Evolutionary conservation across 75 land plant species (phyloP).

Genomic region (Selaginella tamariscina): DNA sequence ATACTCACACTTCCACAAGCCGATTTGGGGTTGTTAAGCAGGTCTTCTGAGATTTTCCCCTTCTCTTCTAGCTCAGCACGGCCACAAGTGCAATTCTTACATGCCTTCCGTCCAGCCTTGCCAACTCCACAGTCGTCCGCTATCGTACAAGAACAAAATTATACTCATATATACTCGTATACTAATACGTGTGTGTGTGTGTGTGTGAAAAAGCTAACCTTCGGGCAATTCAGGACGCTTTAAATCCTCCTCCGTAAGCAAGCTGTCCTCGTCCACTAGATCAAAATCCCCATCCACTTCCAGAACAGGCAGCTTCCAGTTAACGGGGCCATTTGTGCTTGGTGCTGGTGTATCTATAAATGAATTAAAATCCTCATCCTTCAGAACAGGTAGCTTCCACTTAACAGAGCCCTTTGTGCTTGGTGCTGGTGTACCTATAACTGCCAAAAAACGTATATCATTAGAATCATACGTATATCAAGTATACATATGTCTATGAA

Average conservation of each 20-base stretch:
- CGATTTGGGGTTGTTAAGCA: conserved; percentile 66
- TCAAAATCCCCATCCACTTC: conserved; percentile 46
- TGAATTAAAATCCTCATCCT: no score
- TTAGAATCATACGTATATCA: neutral
- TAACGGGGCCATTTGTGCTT: no score
- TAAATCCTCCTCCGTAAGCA: conserved; percentile 90
- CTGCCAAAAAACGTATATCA: neutral
- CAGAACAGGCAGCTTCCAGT: neutral
- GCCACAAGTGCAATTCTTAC: conserved; percentile 97
- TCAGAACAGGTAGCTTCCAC: no score
- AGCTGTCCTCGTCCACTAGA: conserved; percentile 82
- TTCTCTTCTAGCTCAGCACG: conserved; percentile 84
- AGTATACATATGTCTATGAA: neutral
- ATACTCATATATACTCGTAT: neutral
- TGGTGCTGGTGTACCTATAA: no score
- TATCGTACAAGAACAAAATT: conserved; percentile 15
- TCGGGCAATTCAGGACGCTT: conserved; percentile 62
- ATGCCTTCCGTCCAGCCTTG: conserved; percentile 64
- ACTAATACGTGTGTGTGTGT: neutral
- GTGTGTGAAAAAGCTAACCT: neutral
- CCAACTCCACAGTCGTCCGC: conserved; percentile 87
- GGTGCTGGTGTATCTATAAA: no score
- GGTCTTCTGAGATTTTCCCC: conserved; percentile 44
- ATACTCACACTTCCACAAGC: conserved; percentile 89
- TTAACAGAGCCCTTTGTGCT: no score